Base-by-base conservation (phyloP, 2,329 filamentous ascomycete species). In the Fusarium dlaminii region DNA sequence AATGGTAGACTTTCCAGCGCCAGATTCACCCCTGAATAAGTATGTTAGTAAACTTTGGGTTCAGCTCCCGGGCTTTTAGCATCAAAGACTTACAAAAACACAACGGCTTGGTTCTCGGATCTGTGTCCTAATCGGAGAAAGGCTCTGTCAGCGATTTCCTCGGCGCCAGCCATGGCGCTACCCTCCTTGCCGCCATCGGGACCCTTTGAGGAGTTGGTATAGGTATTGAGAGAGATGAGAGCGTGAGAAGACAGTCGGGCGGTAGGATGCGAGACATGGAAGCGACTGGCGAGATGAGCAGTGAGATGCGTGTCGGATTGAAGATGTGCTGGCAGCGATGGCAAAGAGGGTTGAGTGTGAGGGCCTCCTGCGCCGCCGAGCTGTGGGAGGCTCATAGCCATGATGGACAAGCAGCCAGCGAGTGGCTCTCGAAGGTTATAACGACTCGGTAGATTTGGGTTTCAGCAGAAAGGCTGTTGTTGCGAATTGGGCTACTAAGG, bases 1-100 rank as follows among this genome's bases (percentile, higher is more conserved):
- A 79, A 98, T 87, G 0, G 96, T 99, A 1, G 96, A 98, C 86
- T 99, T 99, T 78, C 96, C 96, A 37, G 96, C 92, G 51, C 96
- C 96, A 65, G 95, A 97, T 88, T 99, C 96, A 83, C 96, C 96
- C 75, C 95, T 98, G 51, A 54, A 15, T 13, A 18, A 17, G 3
- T 30, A 66, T 49, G 70, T 82, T 68, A 79, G 77, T 80, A 42
- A 46, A 24, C 15, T n/a, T 57, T 37, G 10, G 12, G 18, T 18
- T n/a, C 15, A 29, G 17, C 6, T 37, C 10, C 29, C 11, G 12
- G 12, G 15, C 22, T 46, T 73, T 68, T 71, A 65, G 18, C 36
- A 24, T 27, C 24, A 45, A 12, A n/a, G 9, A 68, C 42, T 89
- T 89, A 98, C 95, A 99, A 84, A 78, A 99, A 98, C 6, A 98